Conservation (phyloP, 1,284 basidiomycete genomes). For the Pseudozyma hubeiensis region DNA sequence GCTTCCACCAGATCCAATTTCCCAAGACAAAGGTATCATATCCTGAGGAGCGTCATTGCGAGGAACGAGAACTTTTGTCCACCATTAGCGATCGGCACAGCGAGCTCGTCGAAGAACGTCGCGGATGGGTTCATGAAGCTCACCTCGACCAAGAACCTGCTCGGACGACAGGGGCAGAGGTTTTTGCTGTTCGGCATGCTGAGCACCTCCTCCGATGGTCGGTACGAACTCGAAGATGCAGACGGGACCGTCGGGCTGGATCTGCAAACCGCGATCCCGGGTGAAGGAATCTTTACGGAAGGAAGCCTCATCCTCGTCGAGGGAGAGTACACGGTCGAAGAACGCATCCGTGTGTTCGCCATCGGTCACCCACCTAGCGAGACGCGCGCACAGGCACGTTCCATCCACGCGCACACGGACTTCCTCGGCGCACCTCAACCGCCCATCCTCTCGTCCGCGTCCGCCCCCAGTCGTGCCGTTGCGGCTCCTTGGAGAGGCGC, state of each 20-base stretch:
- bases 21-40: constrained; percentile 56
- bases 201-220: constrained; percentile 86
- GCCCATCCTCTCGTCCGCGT: constrained; percentile 8
- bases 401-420: constrained; percentile 41
- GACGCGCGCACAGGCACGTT: constrained; percentile 46
- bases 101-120: constrained; percentile 13
- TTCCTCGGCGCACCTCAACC: constrained; percentile 79
- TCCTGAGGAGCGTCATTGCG: constrained; percentile 59
- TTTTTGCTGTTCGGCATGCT: constrained; percentile 96
- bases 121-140: constrained; percentile 72
- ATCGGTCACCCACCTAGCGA: constrained; percentile 89
- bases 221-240: constrained; percentile 89
- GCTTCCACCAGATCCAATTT: constrained; percentile 47
- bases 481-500: constrained; percentile 73
- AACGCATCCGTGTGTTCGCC: constrained; percentile 86
- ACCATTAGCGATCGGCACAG: constrained; percentile 50
- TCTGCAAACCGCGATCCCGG: constrained; percentile 83
- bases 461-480: constrained; percentile 7
- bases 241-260: constrained; percentile 92
- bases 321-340: constrained; percentile 94
- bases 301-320: constrained; percentile 94
- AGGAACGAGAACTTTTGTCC: constrained; percentile 67
- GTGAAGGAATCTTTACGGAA: constrained; percentile 96
- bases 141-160: constrained; percentile 93
- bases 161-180: constrained; percentile 88